These are phyloP conservation scores for Xanthoconium separans DNA, from an alignment of 1,284 basidiomycete genomes.

Conservation along the genomic window DNA sequence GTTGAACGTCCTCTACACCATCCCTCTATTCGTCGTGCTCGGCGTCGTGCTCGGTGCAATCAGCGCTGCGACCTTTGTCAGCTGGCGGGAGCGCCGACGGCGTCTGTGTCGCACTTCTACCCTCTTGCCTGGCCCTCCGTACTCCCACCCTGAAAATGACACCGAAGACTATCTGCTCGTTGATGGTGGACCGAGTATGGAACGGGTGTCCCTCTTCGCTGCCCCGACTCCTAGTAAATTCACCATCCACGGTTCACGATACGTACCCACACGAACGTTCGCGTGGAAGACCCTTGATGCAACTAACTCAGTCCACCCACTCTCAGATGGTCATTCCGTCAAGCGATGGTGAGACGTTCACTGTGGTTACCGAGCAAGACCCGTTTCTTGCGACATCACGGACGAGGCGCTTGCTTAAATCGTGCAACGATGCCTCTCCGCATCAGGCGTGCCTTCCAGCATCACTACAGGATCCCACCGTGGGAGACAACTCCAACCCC, in stretches of 20 bases:
- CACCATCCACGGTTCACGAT: conserved; percentile 33
- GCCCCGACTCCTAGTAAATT: conserved; percentile 36
- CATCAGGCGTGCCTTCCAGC: conserved; percentile 7
- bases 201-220: conserved; percentile 21
- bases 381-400: conserved; percentile 18
- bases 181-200: conserved; percentile 22
- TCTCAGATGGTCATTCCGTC: conserved; percentile 21
- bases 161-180: conserved; percentile 15
- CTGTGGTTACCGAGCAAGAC: conserved; percentile 26
- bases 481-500: neutral
- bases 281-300: conserved; percentile 11
- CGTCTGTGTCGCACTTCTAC: conserved; percentile 11
- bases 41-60: conserved; percentile 38
- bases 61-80: conserved; percentile 19
- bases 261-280: conserved; percentile 10
- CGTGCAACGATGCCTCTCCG: neutral
- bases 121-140: conserved; percentile 40
- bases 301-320: conserved; percentile 3
- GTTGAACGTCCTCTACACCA: conserved; percentile 39
- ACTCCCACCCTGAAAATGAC: conserved; percentile 29
- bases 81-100: conserved; percentile 14
- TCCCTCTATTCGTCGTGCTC: conserved; percentile 40
- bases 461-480: neutral
- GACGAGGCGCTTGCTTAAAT: neutral
- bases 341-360: conserved; percentile 28